Percentiles rank a stretch among this genome's conserved stretches.
These are phyloP conservation scores for Rhizopus delemar DNA, from an alignment of 371 early-diverging fungal species.

Conservation along the genomic window DNA sequence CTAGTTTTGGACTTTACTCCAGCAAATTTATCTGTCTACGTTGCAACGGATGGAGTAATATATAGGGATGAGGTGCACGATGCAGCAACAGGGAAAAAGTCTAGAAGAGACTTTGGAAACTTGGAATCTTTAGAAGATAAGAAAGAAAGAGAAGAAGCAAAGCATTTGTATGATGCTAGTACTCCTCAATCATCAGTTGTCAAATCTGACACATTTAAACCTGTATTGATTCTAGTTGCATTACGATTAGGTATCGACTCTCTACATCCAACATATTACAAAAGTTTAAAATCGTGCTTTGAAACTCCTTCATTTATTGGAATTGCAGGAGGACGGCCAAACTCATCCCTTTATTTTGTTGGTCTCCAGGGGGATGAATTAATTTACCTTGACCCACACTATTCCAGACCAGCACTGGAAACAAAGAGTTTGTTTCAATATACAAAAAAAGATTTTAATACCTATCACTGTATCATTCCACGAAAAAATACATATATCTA, in stretches of 20 bases:
- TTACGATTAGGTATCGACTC: conserved; percentile 86
- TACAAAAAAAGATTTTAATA: conserved; percentile 65
- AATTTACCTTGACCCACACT: conserved; percentile 94
- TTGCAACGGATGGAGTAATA: conserved; percentile 75
- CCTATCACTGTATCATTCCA: conserved; percentile 82
- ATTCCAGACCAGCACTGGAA: conserved; percentile 69
- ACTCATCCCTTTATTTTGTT: conserved; percentile 90
- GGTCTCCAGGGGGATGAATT: conserved; percentile 83
- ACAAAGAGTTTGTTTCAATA: conserved; percentile 56
- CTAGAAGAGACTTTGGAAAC: conserved; percentile 40
- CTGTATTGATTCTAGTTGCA: conserved; percentile 82
- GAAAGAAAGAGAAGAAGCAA: conserved; percentile 32
- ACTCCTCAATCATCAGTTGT: conserved; percentile 9
- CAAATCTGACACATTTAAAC: conserved; percentile 41
- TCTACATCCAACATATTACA: conserved; percentile 82
- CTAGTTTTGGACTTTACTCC: conserved; percentile 67
- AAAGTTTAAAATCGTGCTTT: conserved; percentile 76
- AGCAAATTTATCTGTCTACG: conserved; percentile 65
- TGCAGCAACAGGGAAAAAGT: conserved; percentile 39
- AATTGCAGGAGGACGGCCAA: conserved; percentile 93
- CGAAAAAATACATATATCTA: conserved; percentile 71
- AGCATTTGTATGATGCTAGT: conserved; percentile 32
- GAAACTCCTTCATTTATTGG: conserved; percentile 80
- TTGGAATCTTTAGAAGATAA: conserved; percentile 13
- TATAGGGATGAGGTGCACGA: conserved; percentile 63